Evolutionary conservation across 257 asterid genomes (phyloP).

Genomic region (Solanum infundibuliforme): DNA sequence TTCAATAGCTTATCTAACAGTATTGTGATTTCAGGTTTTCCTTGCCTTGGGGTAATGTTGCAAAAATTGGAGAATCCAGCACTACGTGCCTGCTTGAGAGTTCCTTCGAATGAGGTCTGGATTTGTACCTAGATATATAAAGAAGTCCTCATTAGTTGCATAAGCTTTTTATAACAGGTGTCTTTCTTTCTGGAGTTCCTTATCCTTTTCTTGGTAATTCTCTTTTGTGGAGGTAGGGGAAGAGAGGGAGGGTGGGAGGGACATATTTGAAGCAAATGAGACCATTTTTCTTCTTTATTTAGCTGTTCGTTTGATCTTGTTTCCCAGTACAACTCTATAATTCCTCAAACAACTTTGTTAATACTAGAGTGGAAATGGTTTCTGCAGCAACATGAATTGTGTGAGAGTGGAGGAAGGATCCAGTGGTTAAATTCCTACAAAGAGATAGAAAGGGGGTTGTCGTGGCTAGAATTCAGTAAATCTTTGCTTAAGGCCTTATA

Average conservation of each 20-base stretch:
- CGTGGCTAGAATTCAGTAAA: neutral
- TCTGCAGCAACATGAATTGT: neutral
- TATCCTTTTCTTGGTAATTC: neutral
- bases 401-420: neutral
- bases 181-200: neutral
- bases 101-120: conserved; percentile 73
- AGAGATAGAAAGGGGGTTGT: neutral
- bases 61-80: conserved; percentile 99
- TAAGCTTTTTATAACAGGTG: neutral
- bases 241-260: neutral
- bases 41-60: conserved; percentile 83
- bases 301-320: neutral
- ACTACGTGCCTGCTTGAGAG: conserved; percentile 76
- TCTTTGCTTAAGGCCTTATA: neutral
- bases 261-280: neutral
- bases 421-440: neutral
- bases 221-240: neutral
- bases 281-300: neutral
- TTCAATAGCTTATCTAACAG: neutral
- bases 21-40: conserved; percentile 56
- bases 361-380: neutral
- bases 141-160: neutral
- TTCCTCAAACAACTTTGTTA: neutral
- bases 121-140: conserved; percentile 2
- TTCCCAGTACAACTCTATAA: neutral